These are phyloP conservation scores for Silene coronaria DNA, from an alignment of 179 eudicot species.

Conservation along the genomic window DNA sequence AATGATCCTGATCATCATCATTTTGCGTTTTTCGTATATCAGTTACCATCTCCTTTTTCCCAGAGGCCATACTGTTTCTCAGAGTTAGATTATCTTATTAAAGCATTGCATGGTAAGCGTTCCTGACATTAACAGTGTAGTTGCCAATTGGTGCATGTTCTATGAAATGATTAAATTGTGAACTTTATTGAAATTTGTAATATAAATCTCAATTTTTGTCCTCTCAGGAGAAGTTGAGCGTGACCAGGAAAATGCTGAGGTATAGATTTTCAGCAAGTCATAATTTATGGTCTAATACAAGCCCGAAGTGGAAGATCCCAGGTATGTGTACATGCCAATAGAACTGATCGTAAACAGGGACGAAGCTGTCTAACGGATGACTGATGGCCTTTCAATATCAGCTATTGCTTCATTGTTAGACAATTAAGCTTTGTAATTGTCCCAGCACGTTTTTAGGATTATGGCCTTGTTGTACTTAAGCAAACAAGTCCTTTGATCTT, in stretches of 20 bases:
- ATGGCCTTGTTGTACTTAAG: neutral
- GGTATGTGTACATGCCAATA: too few relatives aligned
- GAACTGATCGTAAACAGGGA: neutral
- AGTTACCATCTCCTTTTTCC: slow-evolving; percentile 38
- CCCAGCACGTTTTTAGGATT: neutral
- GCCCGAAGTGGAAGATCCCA: too few relatives aligned
- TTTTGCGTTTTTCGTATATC: slow-evolving; percentile 49
- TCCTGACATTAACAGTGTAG: neutral
- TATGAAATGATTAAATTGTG: neutral
- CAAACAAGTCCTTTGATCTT: too few relatives aligned
- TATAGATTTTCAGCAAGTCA: neutral
- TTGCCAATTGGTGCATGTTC: neutral
- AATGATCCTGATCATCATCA: slow-evolving; percentile 53
- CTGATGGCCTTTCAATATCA: neutral
- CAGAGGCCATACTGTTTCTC: slow-evolving; percentile 48
- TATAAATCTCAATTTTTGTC: neutral
- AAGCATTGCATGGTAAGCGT: slow-evolving; percentile 58
- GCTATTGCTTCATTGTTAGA: neutral
- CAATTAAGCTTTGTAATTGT: too few relatives aligned
- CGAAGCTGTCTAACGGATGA: neutral
- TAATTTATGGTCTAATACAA: neutral
- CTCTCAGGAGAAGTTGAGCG: slow-evolving; percentile 12
- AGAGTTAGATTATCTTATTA: slow-evolving; percentile 47
- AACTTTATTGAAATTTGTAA: neutral
- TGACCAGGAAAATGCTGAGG: slow-evolving; percentile 6